Evolutionary conservation across 305 asterid species (phyloP).

Genomic region (Vinca major): DNA sequence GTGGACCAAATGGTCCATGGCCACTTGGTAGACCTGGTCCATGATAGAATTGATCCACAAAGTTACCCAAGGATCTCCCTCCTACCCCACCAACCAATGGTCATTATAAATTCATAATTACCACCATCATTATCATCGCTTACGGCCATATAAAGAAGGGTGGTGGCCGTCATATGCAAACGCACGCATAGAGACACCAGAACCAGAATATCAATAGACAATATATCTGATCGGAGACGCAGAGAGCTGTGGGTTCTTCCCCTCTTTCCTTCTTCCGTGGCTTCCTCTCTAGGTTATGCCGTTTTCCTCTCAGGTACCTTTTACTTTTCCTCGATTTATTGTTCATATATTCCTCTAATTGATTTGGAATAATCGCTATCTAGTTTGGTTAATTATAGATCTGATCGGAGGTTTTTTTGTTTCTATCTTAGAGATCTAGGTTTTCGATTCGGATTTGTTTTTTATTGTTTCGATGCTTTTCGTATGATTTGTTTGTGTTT

Average conservation of each 20-base stretch:
- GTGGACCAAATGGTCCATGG: too few relatives aligned
- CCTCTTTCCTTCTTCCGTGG: conserved; percentile 18
- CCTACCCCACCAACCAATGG: too few relatives aligned
- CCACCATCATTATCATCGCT: too few relatives aligned
- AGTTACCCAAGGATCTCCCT: too few relatives aligned
- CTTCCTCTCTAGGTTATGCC: conserved; percentile 31
- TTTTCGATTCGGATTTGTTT: not conserved
- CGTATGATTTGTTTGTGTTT: not conserved
- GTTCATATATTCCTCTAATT: not conserved
- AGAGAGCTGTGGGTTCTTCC: conserved; percentile 1
- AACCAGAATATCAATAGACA: too few relatives aligned
- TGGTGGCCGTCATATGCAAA: not conserved
- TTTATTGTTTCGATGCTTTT: not conserved
- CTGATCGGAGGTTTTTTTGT: conserved; percentile 10
- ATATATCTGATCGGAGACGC: not conserved
- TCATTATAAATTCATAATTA: too few relatives aligned
- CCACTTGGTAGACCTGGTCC: too few relatives aligned
- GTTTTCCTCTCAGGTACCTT: conserved; percentile 26
- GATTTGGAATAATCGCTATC: not conserved
- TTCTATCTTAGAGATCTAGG: not conserved
- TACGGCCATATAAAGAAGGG: conserved; percentile 2
- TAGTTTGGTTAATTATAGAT: conserved; percentile 15
- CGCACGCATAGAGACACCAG: not conserved
- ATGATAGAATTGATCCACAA: too few relatives aligned
- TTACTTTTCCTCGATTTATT: not conserved